A percentile compares a stretch with the other conserved stretches of the same genome.
Evolutionary conservation across 192 early-diverging fungal genomes (phyloP).

Genomic region (Entrophospora sp.): DNA sequence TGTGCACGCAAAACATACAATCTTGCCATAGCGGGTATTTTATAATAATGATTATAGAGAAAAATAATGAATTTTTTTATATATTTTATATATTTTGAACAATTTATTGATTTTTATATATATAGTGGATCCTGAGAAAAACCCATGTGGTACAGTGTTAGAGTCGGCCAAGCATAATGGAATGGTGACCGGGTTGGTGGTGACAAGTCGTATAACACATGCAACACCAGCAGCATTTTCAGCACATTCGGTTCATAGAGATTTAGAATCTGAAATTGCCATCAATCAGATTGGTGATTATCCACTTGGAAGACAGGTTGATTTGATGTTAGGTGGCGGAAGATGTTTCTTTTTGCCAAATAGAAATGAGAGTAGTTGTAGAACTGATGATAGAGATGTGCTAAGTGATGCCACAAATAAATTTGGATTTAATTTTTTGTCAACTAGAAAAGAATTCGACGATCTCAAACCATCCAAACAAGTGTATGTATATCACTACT

Average conservation of each 20-base stretch:
- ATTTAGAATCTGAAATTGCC: conserved; percentile 81
- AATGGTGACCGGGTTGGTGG: conserved; percentile 84
- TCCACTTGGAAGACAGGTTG: conserved; percentile 69
- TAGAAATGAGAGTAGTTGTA: conserved; percentile 54
- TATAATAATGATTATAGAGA: too few species aligned
- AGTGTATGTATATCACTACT: too few species aligned
- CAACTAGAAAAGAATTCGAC: conserved; percentile 52
- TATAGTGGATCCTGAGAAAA: conserved; percentile 47
- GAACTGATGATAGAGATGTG: conserved; percentile 64
- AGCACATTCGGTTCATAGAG: conserved; percentile 70
- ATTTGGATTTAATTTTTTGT: conserved; percentile 54
- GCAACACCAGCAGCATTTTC: conserved; percentile 75
- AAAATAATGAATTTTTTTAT: too few species aligned
- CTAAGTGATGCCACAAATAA: conserved; percentile 42
- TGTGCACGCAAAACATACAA: conserved; percentile 90
- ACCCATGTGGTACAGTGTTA: conserved; percentile 85
- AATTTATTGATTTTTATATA: too few species aligned
- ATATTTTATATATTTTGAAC: too few species aligned
- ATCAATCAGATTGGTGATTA: conserved; percentile 85
- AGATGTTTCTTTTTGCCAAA: conserved; percentile 79
- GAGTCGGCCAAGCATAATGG: conserved; percentile 82
- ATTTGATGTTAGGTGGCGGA: conserved; percentile 89
- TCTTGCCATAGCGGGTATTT: conserved; percentile 73
- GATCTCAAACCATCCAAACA: conserved; percentile 23
- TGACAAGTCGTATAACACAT: conserved; percentile 92